Evolutionary conservation across 1,139 yeast species (phyloP), one percentile per base, ranked within the genome.

Genomic region (Hemisphaericaspora xylanilytica): DNA sequence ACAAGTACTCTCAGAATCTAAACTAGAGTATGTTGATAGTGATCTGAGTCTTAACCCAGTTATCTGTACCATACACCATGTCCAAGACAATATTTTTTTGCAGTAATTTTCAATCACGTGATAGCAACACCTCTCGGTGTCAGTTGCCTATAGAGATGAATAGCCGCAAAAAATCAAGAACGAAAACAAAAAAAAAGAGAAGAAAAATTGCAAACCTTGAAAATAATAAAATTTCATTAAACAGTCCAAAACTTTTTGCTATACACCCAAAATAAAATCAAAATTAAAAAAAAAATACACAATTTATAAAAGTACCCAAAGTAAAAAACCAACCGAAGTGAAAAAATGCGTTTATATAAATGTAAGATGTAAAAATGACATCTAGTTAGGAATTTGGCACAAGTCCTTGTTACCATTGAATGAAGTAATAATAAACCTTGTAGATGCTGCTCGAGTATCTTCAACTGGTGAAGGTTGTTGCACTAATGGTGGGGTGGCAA

Each of bases 341-440:
- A 18, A 17, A 21, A 27, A 32, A 24, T 25, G 28, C 31, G 33
- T 11, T 20, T 27, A 32, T 31, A 21, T 12, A 17, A 22, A 6
- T 7, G 12, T 27, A 15, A 16, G 16, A n/a, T n/a, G n/a, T n/a
- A n/a, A n/a, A n/a, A n/a, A n/a, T n/a, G n/a, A n/a, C n/a, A n/a
- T n/a, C 22, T 35, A 41, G 22, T 38, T 43, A 21, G 39, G 36
- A 21, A 58, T 51, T 39, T 55, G 63, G 36, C 63, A 59, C 46
- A 60, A 56, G 41, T 52, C 59, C 30, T 58, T 58, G 33, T 58
- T 52, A 12, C 40, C 42, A 43, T 59, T 53, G 40, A 58, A 51
- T 5, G 65, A 58, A 9, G 66, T 59, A 31, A 61, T 49, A 30
- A 61, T 52, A 40, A 60, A 61, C 45, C 49, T 53, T 26, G 59